Evolutionary conservation across 768 basidiomycete species (phyloP).

Genomic region (Butyriboletus loyo): DNA sequence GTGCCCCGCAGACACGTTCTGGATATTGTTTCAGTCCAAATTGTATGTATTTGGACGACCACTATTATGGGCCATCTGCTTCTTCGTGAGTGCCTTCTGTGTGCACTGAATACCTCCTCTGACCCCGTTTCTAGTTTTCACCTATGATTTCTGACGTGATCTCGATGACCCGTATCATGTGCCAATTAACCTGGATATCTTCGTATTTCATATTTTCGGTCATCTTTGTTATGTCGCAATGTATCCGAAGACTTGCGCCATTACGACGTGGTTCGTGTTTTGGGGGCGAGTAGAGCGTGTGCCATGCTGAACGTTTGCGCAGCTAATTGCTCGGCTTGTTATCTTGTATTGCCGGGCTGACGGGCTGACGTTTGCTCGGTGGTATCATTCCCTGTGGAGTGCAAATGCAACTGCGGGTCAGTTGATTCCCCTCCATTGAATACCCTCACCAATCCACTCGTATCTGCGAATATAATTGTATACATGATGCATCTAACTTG

Average conservation of each 20-base stretch:
- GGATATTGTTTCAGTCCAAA: conserved; percentile 3
- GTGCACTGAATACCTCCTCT: not conserved
- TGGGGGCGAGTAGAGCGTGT: not conserved
- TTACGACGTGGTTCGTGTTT: conserved; percentile 9
- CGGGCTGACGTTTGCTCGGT: not conserved
- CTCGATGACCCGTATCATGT: conserved; percentile 11
- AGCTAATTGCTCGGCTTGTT: conserved; percentile 3
- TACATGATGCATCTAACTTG: not conserved
- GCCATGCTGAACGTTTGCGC: not conserved
- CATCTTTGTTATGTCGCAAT: conserved; percentile 1
- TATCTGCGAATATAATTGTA: conserved; percentile 3
- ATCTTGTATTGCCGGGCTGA: conserved; percentile 5
- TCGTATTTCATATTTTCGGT: conserved; percentile 12
- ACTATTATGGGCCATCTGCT: conserved; percentile 17
- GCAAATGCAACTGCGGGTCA: not conserved
- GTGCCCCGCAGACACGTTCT: not conserved
- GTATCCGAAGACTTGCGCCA: not conserved
- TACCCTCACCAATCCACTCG: not conserved
- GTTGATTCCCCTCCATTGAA: not conserved
- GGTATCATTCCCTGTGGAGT: not conserved
- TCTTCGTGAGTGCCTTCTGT: conserved; percentile 16
- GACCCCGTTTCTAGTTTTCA: conserved; percentile 12
- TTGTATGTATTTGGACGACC: not conserved
- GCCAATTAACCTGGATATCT: conserved; percentile 13
- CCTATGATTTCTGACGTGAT: conserved; percentile 23